phyloP scores from a whole-genome alignment of 768 basidiomycete genomes.

The Psilocybe cubensis region DNA sequence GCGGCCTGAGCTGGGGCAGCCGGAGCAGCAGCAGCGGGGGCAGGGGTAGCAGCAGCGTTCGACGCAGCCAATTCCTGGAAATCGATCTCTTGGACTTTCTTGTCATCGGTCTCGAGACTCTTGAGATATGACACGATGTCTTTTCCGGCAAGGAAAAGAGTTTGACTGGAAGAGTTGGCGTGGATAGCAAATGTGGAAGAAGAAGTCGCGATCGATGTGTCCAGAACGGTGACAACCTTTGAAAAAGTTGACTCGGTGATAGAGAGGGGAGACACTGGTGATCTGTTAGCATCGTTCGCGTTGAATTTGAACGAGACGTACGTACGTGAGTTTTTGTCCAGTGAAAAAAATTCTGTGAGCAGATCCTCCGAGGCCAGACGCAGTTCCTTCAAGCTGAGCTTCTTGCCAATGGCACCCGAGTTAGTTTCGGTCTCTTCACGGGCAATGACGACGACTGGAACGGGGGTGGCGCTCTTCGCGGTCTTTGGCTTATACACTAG shows the following conservation, averaged over 20 bases:
- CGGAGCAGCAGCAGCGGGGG: slow-evolving; percentile 44
- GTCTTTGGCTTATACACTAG: slow-evolving; percentile 97
- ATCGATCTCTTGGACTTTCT: slow-evolving; percentile 75
- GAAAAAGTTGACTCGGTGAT: slow-evolving; percentile 68
- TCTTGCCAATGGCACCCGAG: slow-evolving; percentile 77
- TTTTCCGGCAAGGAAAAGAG: slow-evolving; percentile 77
- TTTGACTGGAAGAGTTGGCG: slow-evolving; percentile 68
- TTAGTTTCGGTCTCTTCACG: slow-evolving; percentile 84
- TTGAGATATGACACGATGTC: slow-evolving; percentile 77
- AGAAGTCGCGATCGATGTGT: slow-evolving; percentile 75
- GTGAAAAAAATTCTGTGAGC: slow-evolving; percentile 79
- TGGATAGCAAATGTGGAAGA: slow-evolving; percentile 75
- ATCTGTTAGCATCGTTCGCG: background rate
- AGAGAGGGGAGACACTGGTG: slow-evolving; percentile 79
- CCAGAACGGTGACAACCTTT: slow-evolving; percentile 75
- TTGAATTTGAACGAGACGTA: slow-evolving; percentile 35
- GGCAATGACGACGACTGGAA: slow-evolving; percentile 88
- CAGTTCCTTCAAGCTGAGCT: slow-evolving; percentile 84
- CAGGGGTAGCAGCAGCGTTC: slow-evolving; percentile 39
- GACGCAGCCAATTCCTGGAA: slow-evolving; percentile 60
- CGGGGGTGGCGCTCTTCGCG: slow-evolving; percentile 82
- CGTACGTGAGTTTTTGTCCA: slow-evolving; percentile 84
- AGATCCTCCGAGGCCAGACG: slow-evolving; percentile 87
- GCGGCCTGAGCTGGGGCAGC: slow-evolving; percentile 42
- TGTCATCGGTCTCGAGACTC: slow-evolving; percentile 66